phyloP scores from a whole-genome alignment of 805 yeast species.

The Isabelozyma gotoi region DNA sequence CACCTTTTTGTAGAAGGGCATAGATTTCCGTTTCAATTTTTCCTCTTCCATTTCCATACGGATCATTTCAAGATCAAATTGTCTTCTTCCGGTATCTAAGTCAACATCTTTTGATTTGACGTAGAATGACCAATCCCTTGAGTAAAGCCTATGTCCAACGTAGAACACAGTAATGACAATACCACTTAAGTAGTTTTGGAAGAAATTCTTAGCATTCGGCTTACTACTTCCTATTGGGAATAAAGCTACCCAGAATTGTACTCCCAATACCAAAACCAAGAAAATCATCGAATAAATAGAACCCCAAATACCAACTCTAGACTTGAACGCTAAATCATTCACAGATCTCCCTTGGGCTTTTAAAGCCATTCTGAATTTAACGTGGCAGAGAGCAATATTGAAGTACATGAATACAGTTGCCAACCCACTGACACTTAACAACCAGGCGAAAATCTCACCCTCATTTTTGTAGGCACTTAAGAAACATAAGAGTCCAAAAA shows the following conservation, averaged over 20 bases:
- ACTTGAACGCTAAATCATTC: constrained; percentile 33
- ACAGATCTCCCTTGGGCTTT: constrained; percentile 28
- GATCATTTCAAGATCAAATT: not conserved
- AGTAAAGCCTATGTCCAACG: constrained; percentile 5
- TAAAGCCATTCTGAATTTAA: constrained; percentile 41
- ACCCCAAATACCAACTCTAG: constrained; percentile 38
- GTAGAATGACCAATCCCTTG: constrained; percentile 8
- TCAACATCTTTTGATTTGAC: constrained; percentile 24
- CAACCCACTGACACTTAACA: constrained; percentile 39
- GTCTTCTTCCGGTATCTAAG: constrained; percentile 28
- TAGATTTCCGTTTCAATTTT: not conserved
- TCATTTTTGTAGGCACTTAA: constrained; percentile 31
- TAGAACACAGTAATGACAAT: constrained; percentile 31
- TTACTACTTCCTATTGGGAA: constrained; percentile 20
- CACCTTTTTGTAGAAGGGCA: constrained; percentile 2
- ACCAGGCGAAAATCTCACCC: constrained; percentile 37
- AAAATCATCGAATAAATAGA: constrained; percentile 30
- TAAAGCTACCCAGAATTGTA: constrained; percentile 27
- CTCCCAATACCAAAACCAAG: constrained; percentile 21
- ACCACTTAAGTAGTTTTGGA: constrained; percentile 36
- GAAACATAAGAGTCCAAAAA: constrained; percentile 41
- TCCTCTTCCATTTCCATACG: constrained; percentile 4
- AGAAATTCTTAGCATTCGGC: constrained; percentile 32
- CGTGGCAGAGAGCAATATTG: constrained; percentile 39
- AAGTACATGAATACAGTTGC: constrained; percentile 43